Base-by-base conservation (phyloP, 192 early-diverging fungal species). In the Thoreauomyces humboldtii region DNA sequence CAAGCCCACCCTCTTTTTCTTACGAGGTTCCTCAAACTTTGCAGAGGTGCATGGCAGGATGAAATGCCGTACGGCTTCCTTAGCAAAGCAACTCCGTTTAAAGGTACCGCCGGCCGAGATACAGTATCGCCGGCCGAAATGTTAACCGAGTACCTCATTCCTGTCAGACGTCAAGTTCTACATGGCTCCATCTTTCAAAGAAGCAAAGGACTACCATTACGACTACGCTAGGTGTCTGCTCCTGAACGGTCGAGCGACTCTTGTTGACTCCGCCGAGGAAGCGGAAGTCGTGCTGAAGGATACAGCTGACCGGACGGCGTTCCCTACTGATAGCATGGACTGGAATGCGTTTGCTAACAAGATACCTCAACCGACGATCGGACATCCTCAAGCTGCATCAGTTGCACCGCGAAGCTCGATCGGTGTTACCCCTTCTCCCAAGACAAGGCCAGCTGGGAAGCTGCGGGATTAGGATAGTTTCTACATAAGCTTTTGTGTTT, bases 241-340 rank as follows among this genome's bases (percentile, higher is more conserved):
- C 12, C 19, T n/a, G 12, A 57, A 37, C 27, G 32, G 15, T 12
- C 19, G 35, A 3, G 33, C 11, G 15, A 11, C 2, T 2, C 19
- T 57, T 37, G 55, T 57, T 7, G 55, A 57, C 5, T n/a, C 29
- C 1, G 31, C 6, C 3, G 55, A 4, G n/a, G 55, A 57, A 4
- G 55, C 34, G 5, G 34, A 57, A 3, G 34, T 57, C 19, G 55
- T 57, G 34, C 55, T 57, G 47, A 24, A 17, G 47, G 47, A 7
- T 12, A 9, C 12, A 24, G 22, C 7, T 7, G 47, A 50, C 22
- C 7, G 7, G 22, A 24, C 15, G 47, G 7, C 11, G 22, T n/a
- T 9, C 12, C 47, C 22, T 7, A 24, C 47, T n/a, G n/a, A 41
- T 41, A 9, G 38, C 38, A 50, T 50, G 47, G 47, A 50, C 22